These are phyloP conservation scores for Drechslera avenae DNA, from an alignment of 2,329 filamentous ascomycete genomes.

Conservation along the genomic window DNA sequence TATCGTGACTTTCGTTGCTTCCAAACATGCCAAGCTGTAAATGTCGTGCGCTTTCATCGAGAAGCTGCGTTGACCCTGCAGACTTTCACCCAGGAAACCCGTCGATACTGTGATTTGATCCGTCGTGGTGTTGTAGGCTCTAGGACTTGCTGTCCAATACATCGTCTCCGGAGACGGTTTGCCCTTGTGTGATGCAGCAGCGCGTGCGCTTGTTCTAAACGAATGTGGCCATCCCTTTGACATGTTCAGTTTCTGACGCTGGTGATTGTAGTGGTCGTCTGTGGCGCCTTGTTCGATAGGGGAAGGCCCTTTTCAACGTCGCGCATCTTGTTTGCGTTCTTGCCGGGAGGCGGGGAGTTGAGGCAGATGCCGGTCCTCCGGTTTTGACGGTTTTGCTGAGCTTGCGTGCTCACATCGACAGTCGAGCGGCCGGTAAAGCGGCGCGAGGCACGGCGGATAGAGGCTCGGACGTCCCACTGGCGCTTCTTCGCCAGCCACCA, in stretches of 20 bases:
- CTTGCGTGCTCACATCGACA: slow-evolving; percentile 15
- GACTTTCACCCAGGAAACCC: neutral
- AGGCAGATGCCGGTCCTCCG: slow-evolving; percentile 45
- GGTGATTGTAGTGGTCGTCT: slow-evolving; percentile 44
- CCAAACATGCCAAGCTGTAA: neutral
- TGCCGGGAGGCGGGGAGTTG: slow-evolving; percentile 41
- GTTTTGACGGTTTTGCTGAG: slow-evolving; percentile 39
- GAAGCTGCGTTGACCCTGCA: neutral
- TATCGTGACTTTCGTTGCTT: slow-evolving; percentile 4
- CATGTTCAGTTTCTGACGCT: slow-evolving; percentile 28
- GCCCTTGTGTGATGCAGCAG: neutral
- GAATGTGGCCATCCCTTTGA: neutral
- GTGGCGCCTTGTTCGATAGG: slow-evolving; percentile 27
- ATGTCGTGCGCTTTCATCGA: slow-evolving; percentile 1
- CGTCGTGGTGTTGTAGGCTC: too few relatives aligned
- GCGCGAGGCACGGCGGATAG: slow-evolving; percentile 67
- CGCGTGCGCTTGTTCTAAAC: neutral
- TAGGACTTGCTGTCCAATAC: too few relatives aligned
- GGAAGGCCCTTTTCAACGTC: slow-evolving; percentile 46
- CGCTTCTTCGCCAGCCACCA: slow-evolving; percentile 84
- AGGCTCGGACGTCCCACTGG: slow-evolving; percentile 79
- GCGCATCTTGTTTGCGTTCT: slow-evolving; percentile 22
- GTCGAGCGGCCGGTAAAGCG: slow-evolving; percentile 51
- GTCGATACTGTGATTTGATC: too few relatives aligned
- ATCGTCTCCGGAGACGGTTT: slow-evolving; percentile 3